Evolutionary conservation across 768 basidiomycete genomes (phyloP).

Genomic region (Phallus indusiatus): DNA sequence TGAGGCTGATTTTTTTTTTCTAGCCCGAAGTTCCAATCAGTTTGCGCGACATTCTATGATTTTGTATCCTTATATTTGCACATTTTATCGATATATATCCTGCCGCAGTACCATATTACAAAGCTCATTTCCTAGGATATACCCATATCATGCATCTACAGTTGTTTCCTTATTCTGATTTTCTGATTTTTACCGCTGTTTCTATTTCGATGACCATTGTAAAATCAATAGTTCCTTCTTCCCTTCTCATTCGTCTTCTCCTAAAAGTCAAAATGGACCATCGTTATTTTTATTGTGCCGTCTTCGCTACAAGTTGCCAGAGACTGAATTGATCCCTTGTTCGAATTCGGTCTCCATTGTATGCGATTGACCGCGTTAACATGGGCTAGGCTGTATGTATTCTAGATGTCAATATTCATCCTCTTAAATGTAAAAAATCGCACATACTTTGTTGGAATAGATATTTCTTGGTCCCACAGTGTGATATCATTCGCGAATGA

Average conservation of each 20-base stretch:
- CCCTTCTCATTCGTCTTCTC: slow-evolving; percentile 15
- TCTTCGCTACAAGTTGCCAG: slow-evolving; percentile 91
- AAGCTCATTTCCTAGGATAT: slow-evolving; percentile 37
- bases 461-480: slow-evolving; percentile 38
- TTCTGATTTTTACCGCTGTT: slow-evolving; percentile 26
- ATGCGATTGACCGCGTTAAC: slow-evolving; percentile 71
- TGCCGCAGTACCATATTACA: slow-evolving; percentile 42
- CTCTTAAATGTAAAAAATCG: not conserved
- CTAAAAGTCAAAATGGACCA: slow-evolving; percentile 31
- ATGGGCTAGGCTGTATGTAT: slow-evolving; percentile 50
- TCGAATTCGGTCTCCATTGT: slow-evolving; percentile 56
- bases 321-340: slow-evolving; percentile 26
- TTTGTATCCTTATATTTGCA: slow-evolving; percentile 75
- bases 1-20: slow-evolving; percentile 17
- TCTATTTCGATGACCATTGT: slow-evolving; percentile 50
- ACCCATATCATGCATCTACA: slow-evolving; percentile 56
- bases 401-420: slow-evolving; percentile 8
- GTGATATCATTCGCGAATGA: slow-evolving; percentile 22
- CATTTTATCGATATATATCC: slow-evolving; percentile 22
- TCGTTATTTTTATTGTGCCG: slow-evolving; percentile 74
- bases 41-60: slow-evolving; percentile 74
- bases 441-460: slow-evolving; percentile 45
- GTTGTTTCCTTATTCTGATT: slow-evolving; percentile 54
- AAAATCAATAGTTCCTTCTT: slow-evolving; percentile 41
- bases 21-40: slow-evolving; percentile 88